A percentile compares a stretch with the other conserved stretches of the same genome.
Evolutionary conservation across 805 yeast genomes (phyloP).

Genomic region (Cyberlindnera lachancei): DNA sequence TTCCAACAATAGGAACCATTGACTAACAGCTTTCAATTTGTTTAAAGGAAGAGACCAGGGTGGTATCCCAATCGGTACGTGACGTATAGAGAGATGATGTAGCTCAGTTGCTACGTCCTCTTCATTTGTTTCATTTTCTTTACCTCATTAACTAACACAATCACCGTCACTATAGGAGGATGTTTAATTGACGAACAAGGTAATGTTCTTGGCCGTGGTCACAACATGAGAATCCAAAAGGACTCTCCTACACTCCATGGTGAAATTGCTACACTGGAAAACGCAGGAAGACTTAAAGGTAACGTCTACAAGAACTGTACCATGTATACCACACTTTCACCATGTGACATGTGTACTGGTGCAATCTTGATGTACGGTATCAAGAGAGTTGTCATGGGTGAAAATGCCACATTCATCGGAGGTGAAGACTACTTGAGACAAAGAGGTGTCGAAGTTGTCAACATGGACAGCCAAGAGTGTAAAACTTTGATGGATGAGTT

Average conservation of each 20-base stretch:
- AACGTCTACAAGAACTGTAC: conserved; percentile 76
- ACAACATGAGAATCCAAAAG: conserved; percentile 84
- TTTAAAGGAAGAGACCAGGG: conserved; percentile 60
- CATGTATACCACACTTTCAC: conserved; percentile 81
- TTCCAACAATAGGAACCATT: background rate
- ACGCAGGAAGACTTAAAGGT: conserved; percentile 85
- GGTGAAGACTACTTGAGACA: conserved; percentile 67
- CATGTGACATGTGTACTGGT: conserved; percentile 94
- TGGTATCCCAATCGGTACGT: conserved; percentile 75
- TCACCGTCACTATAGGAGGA: conserved; percentile 28
- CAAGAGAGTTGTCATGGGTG: conserved; percentile 83
- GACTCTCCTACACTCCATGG: conserved; percentile 83
- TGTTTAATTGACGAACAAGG: conserved; percentile 71
- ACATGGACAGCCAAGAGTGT: conserved; percentile 53
- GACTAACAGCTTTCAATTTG: too few relatives aligned
- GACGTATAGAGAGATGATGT: too few relatives aligned
- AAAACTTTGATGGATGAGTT: conserved; percentile 69
- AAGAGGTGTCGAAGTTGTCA: conserved; percentile 68
- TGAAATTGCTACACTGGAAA: conserved; percentile 82
- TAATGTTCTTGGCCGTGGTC: conserved; percentile 78
- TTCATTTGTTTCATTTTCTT: too few relatives aligned
- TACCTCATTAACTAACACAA: too few relatives aligned
- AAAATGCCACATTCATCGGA: conserved; percentile 74
- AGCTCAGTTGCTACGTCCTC: too few relatives aligned
- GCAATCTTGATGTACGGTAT: conserved; percentile 86